Percentiles rank a stretch among this genome's conserved stretches.
These are phyloP conservation scores for Glycine tomentella DNA, from an alignment of 306 rosid genomes.

Conservation along the genomic window DNA sequence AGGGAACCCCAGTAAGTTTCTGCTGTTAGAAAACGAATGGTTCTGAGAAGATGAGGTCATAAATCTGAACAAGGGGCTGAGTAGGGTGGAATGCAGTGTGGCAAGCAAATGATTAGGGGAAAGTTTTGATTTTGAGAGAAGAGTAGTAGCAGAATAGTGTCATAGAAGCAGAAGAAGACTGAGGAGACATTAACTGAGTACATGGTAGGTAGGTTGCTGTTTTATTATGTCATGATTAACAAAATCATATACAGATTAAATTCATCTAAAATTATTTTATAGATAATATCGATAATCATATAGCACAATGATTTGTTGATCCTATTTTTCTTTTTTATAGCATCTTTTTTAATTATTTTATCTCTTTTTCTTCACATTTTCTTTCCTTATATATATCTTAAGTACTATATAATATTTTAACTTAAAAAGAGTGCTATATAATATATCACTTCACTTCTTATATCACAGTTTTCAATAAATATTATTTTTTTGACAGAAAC, in stretches of 20 bases:
- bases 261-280: no score
- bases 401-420: no score
- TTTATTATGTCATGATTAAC: conserved; percentile 38
- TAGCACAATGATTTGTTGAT: no score
- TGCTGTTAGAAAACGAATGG: not conserved
- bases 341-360: no score
- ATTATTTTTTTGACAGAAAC: no score
- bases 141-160: conserved; percentile 28
- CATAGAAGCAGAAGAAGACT: not conserved
- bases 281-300: no score
- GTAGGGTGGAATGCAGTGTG: conserved; percentile 39
- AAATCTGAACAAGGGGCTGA: conserved; percentile 1
- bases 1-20: conserved; percentile 36
- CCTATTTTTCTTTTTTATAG: no score
- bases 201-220: conserved; percentile 49
- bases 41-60: conserved; percentile 3
- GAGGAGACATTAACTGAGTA: conserved; percentile 27
- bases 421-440: no score
- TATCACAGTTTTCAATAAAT: no score
- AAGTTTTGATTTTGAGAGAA: conserved; percentile 29
- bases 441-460: no score
- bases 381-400: no score
- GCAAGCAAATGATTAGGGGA: conserved; percentile 10
- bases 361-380: no score
- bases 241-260: not conserved